These are phyloP conservation scores for Populus alba DNA, from an alignment of 345 rosid genomes.

Conservation along the genomic window DNA sequence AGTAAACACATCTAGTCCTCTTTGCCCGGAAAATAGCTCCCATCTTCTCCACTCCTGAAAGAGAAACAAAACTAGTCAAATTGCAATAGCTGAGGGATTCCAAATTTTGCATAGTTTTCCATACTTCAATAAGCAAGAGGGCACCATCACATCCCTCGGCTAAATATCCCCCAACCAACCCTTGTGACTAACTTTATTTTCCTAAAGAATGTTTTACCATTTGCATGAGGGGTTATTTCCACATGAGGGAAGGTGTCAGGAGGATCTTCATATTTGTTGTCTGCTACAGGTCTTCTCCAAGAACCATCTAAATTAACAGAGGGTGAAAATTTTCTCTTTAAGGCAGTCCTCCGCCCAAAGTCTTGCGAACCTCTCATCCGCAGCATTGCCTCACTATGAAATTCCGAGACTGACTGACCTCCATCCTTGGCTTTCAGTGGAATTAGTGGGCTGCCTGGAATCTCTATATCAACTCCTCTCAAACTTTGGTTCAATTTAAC, in stretches of 20 bases:
- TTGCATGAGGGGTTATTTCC: constrained; percentile 41
- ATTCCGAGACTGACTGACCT: constrained; percentile 29
- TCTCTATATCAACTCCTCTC: constrained; percentile 28
- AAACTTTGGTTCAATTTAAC: constrained; percentile 27
- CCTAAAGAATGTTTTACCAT: constrained; percentile 51
- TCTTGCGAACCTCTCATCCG: constrained; percentile 91
- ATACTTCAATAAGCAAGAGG: constrained; percentile 23
- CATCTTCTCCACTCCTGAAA: constrained; percentile 57
- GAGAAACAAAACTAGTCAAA: constrained; percentile 30
- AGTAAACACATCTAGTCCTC: constrained; percentile 53
- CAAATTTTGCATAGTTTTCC: constrained; percentile 14
- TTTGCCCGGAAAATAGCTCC: constrained; percentile 51
- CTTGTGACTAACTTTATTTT: constrained; percentile 14
- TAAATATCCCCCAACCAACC: constrained; percentile 14
- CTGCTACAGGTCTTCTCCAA: constrained; percentile 42
- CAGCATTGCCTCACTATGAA: constrained; percentile 47
- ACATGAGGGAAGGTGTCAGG: constrained; percentile 44
- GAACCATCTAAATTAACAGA: constrained; percentile 48
- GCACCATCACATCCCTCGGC: constrained; percentile 21
- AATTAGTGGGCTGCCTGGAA: constrained; percentile 25
- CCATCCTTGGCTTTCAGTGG: constrained; percentile 35
- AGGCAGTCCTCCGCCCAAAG: constrained; percentile 61
- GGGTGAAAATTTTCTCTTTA: constrained; percentile 53
- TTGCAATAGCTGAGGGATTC: constrained; percentile 19
- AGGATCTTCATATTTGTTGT: constrained; percentile 43